These are phyloP conservation scores for Litsea cubeba DNA, from an alignment of 164 flowering plant genomes.

Conservation along the genomic window DNA sequence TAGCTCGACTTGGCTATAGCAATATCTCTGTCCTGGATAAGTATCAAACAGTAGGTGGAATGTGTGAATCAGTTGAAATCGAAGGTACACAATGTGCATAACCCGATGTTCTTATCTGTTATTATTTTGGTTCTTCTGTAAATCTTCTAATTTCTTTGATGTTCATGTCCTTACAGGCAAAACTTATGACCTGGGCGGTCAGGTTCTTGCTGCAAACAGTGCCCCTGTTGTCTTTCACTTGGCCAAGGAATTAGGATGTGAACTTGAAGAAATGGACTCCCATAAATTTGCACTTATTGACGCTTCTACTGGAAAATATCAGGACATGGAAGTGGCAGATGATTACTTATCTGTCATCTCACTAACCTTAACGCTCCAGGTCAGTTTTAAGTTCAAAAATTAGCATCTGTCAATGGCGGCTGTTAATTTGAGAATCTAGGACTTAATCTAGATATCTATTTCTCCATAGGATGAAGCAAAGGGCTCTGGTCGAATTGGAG, in stretches of 20 bases:
- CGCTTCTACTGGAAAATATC: conserved; percentile 46
- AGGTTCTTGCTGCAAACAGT: conserved; percentile 79
- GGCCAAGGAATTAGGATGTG: conserved; percentile 58
- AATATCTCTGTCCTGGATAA: conserved; percentile 62
- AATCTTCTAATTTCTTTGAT: not conserved
- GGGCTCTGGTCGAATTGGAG: conserved; percentile 45
- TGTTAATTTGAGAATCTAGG: not conserved
- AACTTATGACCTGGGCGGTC: conserved; percentile 78
- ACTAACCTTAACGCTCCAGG: conserved; percentile 71
- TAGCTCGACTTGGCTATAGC: conserved; percentile 57
- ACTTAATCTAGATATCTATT: not conserved
- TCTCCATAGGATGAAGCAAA: conserved; percentile 54
- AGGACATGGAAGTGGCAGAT: conserved; percentile 61
- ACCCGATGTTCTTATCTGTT: not conserved
- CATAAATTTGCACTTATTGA: conserved; percentile 71
- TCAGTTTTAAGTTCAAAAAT: conserved; percentile 7
- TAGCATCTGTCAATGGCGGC: not conserved
- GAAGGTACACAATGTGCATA: conserved; percentile 38
- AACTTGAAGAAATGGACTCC: conserved; percentile 63
- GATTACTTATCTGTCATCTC: conserved; percentile 67
- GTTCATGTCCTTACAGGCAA: conserved; percentile 35
- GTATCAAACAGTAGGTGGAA: conserved; percentile 61
- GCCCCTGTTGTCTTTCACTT: conserved; percentile 66
- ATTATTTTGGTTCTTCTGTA: not conserved
- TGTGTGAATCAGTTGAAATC: conserved; percentile 74